Evolutionary conservation across 148 eudicot species (phyloP).

Genomic region (Vaccinium corymbosum): DNA sequence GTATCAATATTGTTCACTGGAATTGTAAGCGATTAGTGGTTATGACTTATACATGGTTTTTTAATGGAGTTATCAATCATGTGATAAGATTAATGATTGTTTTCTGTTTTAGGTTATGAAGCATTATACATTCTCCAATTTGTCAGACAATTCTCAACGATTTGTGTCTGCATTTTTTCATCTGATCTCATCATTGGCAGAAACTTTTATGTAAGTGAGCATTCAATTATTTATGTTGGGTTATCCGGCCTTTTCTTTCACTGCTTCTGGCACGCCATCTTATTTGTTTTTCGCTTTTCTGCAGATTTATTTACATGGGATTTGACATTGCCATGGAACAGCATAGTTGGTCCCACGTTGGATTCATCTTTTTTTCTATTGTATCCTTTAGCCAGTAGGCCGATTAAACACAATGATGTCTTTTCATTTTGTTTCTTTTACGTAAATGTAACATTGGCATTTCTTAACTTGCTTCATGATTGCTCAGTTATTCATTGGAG

Average conservation of each 20-base stretch:
- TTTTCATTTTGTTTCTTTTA: conserved; percentile 4
- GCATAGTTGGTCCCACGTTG: conserved; percentile 99
- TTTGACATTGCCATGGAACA: conserved; percentile 99
- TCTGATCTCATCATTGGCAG: conserved; percentile 96
- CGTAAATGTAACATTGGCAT: conserved; percentile 22
- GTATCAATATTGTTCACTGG: conserved; percentile 99
- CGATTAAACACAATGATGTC: not conserved
- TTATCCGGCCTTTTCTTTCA: not conserved
- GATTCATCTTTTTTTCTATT: conserved; percentile 94
- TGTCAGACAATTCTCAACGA: conserved; percentile 87
- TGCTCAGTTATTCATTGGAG: conserved; percentile 68
- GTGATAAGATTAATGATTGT: conserved; percentile 12
- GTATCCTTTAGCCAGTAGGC: conserved; percentile 62
- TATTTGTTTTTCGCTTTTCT: conserved; percentile 17
- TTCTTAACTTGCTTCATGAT: conserved; percentile 52
- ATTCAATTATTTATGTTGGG: not conserved
- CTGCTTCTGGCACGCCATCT: not conserved
- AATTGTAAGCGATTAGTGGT: conserved; percentile 69
- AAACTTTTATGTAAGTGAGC: conserved; percentile 85
- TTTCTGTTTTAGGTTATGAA: conserved; percentile 76
- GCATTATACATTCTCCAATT: conserved; percentile 87
- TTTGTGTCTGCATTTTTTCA: conserved; percentile 97
- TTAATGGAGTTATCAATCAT: not conserved
- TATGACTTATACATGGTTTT: not conserved
- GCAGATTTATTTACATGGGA: conserved; percentile 99